phyloP scores from a whole-genome alignment of 192 early-diverging fungal genomes.

The Podila minutissima region DNA sequence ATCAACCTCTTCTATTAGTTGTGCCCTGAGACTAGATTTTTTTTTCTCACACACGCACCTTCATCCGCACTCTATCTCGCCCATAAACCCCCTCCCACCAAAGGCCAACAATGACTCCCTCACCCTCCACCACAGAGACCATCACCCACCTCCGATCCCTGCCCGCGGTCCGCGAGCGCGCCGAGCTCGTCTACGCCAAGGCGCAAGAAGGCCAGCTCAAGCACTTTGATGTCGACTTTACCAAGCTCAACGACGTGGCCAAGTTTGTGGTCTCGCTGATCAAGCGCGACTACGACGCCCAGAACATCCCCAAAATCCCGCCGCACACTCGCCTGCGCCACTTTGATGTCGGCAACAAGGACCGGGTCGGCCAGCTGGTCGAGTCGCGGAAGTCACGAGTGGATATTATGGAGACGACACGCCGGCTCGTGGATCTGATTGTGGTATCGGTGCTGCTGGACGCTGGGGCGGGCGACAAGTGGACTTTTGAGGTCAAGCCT shows the following conservation, averaged over 20 bases:
- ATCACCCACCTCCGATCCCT: slow-evolving; percentile 72
- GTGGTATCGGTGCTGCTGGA: slow-evolving; percentile 92
- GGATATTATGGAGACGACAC: slow-evolving; percentile 61
- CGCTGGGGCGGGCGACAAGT: slow-evolving; percentile 88
- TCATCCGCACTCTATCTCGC: background rate
- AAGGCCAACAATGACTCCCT: slow-evolving; percentile 13
- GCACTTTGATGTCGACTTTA: slow-evolving; percentile 78
- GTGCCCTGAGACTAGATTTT: too few relatives aligned
- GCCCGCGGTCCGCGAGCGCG: slow-evolving; percentile 78
- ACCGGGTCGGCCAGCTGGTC: slow-evolving; percentile 59
- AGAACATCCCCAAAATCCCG: slow-evolving; percentile 70
- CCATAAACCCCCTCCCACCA: background rate
- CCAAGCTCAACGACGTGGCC: slow-evolving; percentile 71
- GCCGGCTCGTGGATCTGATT: slow-evolving; percentile 85
- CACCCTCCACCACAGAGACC: slow-evolving; percentile 42
- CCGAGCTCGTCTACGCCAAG: slow-evolving; percentile 68
- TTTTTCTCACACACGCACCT: background rate
- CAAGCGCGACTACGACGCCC: slow-evolving; percentile 70
- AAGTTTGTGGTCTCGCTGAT: slow-evolving; percentile 74
- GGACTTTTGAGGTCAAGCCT: slow-evolving; percentile 73
- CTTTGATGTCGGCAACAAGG: slow-evolving; percentile 69
- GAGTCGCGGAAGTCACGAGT: slow-evolving; percentile 56
- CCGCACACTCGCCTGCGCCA: slow-evolving; percentile 91
- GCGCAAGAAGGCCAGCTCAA: slow-evolving; percentile 63
- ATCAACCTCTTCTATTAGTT: too few relatives aligned